A percentile compares a stretch with the other conserved stretches of the same genome.
Evolutionary conservation across 1,284 basidiomycete genomes (phyloP).

Genomic region (Tylopilus sp.): DNA sequence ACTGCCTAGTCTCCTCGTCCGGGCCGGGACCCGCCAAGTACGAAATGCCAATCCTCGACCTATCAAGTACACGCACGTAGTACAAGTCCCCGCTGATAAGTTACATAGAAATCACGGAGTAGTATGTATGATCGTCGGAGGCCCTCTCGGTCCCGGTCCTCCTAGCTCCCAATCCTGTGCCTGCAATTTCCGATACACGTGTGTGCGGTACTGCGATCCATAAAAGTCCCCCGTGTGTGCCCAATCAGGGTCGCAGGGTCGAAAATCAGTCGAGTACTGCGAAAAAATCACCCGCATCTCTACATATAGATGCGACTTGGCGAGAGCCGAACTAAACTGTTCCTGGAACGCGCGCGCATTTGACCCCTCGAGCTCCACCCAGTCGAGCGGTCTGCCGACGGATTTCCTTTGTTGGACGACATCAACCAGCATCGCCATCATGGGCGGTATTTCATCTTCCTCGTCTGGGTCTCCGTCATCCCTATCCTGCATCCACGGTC

Average conservation of each 20-base stretch:
- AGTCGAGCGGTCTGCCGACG: constrained; percentile 28
- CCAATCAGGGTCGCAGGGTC: constrained; percentile 29
- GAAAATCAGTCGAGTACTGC: constrained; percentile 20
- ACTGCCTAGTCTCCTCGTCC: too few relatives aligned
- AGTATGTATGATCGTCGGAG: constrained; percentile 28
- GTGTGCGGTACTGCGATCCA: constrained; percentile 31
- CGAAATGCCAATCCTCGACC: too few relatives aligned
- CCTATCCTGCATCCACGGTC: constrained; percentile 34
- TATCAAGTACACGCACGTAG: constrained; percentile 7
- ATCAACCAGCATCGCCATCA: constrained; percentile 33
- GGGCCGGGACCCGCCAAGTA: background rate
- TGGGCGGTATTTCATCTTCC: constrained; percentile 32
- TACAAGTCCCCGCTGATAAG: background rate
- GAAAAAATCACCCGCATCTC: constrained; percentile 22
- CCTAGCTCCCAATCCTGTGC: constrained; percentile 29
- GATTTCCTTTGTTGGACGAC: constrained; percentile 34
- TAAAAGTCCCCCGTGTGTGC: constrained; percentile 30
- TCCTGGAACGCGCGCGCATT: constrained; percentile 29
- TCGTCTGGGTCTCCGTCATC: constrained; percentile 32
- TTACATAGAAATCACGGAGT: constrained; percentile 21
- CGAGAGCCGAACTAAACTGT: constrained; percentile 24
- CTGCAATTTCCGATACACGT: constrained; percentile 34
- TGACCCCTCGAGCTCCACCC: constrained; percentile 29
- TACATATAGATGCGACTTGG: constrained; percentile 32
- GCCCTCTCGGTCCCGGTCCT: constrained; percentile 26